A percentile compares a stretch with the other conserved stretches of the same genome.
Conservation (phyloP, 192 early-diverging fungal species). For the Podila clonocystis region DNA sequence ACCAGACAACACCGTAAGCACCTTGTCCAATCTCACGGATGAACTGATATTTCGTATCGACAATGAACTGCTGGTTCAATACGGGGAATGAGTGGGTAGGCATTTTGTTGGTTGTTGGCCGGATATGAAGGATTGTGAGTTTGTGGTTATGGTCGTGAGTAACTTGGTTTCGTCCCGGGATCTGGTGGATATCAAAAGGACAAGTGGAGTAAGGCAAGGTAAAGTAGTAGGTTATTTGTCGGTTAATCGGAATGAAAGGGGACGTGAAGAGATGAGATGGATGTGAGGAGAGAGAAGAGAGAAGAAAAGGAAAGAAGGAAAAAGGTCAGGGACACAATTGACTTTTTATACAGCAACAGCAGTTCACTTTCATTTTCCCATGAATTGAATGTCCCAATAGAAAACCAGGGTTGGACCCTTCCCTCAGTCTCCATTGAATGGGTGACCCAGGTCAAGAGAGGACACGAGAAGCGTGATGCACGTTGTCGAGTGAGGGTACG, state of each 20-base stretch:
- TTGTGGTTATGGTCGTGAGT: background rate
- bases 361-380: too few relatives aligned
- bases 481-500: too few relatives aligned
- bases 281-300: background rate
- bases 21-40: slow-evolving; percentile 89
- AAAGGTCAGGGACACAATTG: background rate
- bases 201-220: background rate
- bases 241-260: background rate
- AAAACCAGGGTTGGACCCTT: too few relatives aligned
- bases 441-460: background rate
- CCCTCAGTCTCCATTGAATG: background rate
- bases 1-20: slow-evolving; percentile 94
- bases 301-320: slow-evolving; percentile 2
- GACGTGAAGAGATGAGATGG: background rate
- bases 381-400: too few relatives aligned
- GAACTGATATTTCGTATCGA: slow-evolving; percentile 72
- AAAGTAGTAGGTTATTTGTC: background rate
- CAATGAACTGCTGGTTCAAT: slow-evolving; percentile 59
- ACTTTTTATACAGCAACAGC: background rate
- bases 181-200: background rate
- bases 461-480: too few relatives aligned
- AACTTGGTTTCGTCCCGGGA: background rate
- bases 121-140: slow-evolving; percentile 2
- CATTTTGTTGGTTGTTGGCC: slow-evolving; percentile 30
- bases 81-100: slow-evolving; percentile 56